Conservation (phyloP, 2,329 filamentous ascomycete genomes). For the Neofusicoccum umdonicola region DNA sequence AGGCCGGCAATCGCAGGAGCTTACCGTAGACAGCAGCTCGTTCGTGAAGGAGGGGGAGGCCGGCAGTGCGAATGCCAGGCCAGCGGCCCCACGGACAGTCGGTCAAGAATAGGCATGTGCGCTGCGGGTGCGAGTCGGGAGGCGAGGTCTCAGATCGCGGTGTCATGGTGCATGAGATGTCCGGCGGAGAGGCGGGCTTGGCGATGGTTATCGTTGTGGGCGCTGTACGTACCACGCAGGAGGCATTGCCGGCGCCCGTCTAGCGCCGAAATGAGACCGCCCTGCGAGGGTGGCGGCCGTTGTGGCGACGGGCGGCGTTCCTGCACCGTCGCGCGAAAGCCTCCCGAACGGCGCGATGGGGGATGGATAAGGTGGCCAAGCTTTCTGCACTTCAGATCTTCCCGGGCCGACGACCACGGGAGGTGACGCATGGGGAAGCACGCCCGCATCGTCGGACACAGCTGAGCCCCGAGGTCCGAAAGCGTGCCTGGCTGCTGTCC, state of each 20-base stretch:
- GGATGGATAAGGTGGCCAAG: slow-evolving; percentile 13
- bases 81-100: background rate
- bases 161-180: background rate
- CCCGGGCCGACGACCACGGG: too few species aligned
- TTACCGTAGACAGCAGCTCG: background rate
- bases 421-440: background rate
- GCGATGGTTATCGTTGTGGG: too few species aligned
- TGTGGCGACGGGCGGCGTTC: background rate
- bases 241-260: background rate
- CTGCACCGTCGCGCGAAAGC: background rate
- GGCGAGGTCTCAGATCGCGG: background rate
- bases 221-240: too few species aligned
- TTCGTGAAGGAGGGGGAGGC: background rate
- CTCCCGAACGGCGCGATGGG: background rate
- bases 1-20: background rate
- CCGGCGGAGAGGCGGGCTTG: background rate
- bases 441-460: background rate
- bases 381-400: background rate
- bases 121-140: background rate
- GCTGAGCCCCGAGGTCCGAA: background rate
- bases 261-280: slow-evolving; percentile 1
- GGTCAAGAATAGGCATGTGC: background rate
- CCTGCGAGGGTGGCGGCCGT: background rate
- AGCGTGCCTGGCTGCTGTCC: background rate
- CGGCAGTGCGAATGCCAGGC: background rate